Evolutionary conservation across 768 basidiomycete species (phyloP).

Genomic region (Gymnopilus junonius): DNA sequence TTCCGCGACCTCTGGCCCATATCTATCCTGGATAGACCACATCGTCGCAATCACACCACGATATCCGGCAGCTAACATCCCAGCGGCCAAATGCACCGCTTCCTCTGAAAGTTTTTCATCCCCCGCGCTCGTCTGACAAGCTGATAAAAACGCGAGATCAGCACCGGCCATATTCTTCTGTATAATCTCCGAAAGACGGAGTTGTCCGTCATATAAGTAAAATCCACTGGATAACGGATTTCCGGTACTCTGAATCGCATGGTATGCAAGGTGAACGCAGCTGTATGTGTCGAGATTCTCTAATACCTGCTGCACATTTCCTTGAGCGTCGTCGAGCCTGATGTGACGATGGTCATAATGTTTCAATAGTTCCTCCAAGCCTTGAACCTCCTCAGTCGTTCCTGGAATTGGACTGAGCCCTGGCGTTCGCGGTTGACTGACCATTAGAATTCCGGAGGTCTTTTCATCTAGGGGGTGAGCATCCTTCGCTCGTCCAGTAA

Average conservation of each 20-base stretch:
- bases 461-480: neutral
- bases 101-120: no score
- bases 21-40: constrained; percentile 39
- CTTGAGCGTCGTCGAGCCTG: neutral
- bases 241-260: constrained; percentile 1
- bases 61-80: constrained; percentile 37
- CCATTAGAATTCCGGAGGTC: neutral
- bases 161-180: constrained; percentile 9
- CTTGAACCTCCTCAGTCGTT: constrained; percentile 10
- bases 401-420: constrained; percentile 2
- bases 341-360: neutral
- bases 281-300: neutral
- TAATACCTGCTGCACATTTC: neutral
- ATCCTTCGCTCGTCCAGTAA: neutral
- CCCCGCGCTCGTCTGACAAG: constrained; percentile 42
- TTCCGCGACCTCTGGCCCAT: constrained; percentile 32
- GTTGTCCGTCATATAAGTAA: neutral
- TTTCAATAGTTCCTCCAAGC: neutral
- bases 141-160: constrained; percentile 43
- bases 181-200: constrained; percentile 18
- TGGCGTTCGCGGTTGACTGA: constrained; percentile 11
- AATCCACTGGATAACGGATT: constrained; percentile 7
- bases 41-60: constrained; percentile 40
- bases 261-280: constrained; percentile 10
- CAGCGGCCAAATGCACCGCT: constrained; percentile 41